A percentile compares a stretch with the other conserved stretches of the same genome.
These are phyloP conservation scores for Castanea crenata DNA, from an alignment of 306 rosid species.

Conservation along the genomic window DNA sequence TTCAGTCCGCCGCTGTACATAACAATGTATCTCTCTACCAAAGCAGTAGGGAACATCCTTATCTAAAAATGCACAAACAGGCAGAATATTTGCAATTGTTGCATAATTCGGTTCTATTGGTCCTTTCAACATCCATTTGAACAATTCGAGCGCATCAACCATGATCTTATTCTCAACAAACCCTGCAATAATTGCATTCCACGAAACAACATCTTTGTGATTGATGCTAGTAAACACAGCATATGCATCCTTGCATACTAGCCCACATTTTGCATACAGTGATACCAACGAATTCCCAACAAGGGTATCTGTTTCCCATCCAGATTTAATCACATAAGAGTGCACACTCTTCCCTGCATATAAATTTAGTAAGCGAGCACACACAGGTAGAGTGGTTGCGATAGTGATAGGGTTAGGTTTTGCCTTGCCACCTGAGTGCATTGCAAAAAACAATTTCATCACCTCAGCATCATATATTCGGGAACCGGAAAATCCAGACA, in stretches of 20 bases:
- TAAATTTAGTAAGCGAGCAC: constrained; percentile 51
- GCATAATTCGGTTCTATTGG: constrained; percentile 57
- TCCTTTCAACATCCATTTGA: constrained; percentile 52
- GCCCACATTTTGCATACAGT: constrained; percentile 77
- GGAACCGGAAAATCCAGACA: constrained; percentile 66
- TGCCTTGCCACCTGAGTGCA: constrained; percentile 53
- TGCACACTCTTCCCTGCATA: constrained; percentile 55
- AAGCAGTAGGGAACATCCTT: constrained; percentile 35
- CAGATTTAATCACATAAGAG: constrained; percentile 63
- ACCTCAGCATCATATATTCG: constrained; percentile 28
- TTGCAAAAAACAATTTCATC: constrained; percentile 41
- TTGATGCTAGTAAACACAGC: constrained; percentile 54
- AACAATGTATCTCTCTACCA: constrained; percentile 79
- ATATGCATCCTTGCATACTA: constrained; percentile 48
- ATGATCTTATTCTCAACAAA: constrained; percentile 57
- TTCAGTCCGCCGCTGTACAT: constrained; percentile 49
- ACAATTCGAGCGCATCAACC: constrained; percentile 38
- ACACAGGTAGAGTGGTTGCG: constrained; percentile 72
- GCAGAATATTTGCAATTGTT: constrained; percentile 67
- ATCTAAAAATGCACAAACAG: constrained; percentile 58
- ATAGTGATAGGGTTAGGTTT: constrained; percentile 66
- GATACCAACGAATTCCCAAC: constrained; percentile 75
- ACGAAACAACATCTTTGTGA: constrained; percentile 66
- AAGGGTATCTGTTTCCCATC: constrained; percentile 58
- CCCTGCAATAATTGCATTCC: constrained; percentile 90